Base-by-base conservation (phyloP, 78 protist species). In the Polysphondylium violaceum region DNA sequence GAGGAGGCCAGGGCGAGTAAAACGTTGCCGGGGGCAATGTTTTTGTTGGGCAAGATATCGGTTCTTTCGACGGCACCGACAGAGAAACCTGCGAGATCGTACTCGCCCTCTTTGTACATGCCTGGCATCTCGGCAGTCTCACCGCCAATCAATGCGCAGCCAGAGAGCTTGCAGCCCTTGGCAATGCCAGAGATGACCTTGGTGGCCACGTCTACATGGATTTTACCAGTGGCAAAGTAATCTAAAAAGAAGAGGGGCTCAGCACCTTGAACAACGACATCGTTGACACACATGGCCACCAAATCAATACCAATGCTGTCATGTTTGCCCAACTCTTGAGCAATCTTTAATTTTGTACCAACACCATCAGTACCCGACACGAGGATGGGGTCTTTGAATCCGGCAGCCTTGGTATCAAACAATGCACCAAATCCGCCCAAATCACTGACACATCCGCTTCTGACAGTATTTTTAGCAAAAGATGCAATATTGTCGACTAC, bases 61-160 rank as follows among this genome's bases (percentile, higher is more conserved):
- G 4, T 29, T 17, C 98, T 87, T 41, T 93, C 95, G 31, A 86
- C 96, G 0, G 96, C 98, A 63, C 97, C 98, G 8, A 96, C 98
- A 4, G 95, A 74, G 44, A 96, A 96, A n/a, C 98, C 98, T 23
- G 98, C 98, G 0, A 96, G 76, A 67, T 96, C 98, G 74, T 96
- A 96, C 71, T 96, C 93, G 16, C 96, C 96, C 6, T 87, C 92
- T 12, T 64, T 64, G 60, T 96, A 96, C 96, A 96, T 94, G 21
- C 96, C 93, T 1, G 98, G 98, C 98, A 96, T 96, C 76, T 96
- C 98, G 5, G 98, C 98, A 12, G 98, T 96, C 63, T 96, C 98
- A 56, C 98, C 98, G 44, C 98, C 98, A 11, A 94, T 59, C 29
- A 95, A 86, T 2, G 96, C 98, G 36, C 98, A 96, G 65, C 92